Evolutionary conservation across 495 filamentous ascomycete species (phyloP).

Genomic region (Mytilinidion resinicola): DNA sequence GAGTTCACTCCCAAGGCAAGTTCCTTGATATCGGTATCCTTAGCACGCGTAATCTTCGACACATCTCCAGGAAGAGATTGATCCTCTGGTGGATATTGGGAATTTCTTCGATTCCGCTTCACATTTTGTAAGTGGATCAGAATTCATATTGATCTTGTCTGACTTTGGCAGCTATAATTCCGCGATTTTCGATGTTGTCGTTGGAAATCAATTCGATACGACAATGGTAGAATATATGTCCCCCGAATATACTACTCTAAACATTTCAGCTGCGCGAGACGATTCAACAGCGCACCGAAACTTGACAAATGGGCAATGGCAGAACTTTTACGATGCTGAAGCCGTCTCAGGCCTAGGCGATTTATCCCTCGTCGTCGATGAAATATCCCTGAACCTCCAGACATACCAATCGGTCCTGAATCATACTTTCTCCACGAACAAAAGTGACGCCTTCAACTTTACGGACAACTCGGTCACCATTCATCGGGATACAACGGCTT

Average conservation of each 20-base stretch:
- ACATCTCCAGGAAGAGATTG: constrained; percentile 8
- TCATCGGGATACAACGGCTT: too few relatives aligned
- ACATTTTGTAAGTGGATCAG: constrained; percentile 28
- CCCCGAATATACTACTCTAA: not conserved
- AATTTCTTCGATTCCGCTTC: constrained; percentile 26
- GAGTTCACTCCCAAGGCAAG: constrained; percentile 15
- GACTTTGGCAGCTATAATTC: constrained; percentile 23
- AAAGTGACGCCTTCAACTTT: too few relatives aligned
- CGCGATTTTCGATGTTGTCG: constrained; percentile 19
- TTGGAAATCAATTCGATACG: not conserved
- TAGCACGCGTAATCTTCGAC: constrained; percentile 28
- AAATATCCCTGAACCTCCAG: not conserved
- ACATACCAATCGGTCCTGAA: not conserved
- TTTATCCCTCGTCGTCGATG: constrained; percentile 1
- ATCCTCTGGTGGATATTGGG: constrained; percentile 22
- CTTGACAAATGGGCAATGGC: not conserved
- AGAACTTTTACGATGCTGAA: not conserved
- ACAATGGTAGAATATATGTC: not conserved
- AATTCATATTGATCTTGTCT: not conserved
- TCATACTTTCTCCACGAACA: not conserved
- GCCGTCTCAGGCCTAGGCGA: not conserved
- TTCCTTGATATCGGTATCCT: constrained; percentile 33
- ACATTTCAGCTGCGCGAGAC: too few relatives aligned
- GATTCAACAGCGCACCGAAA: not conserved
- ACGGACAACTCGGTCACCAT: too few relatives aligned